phyloP scores from a whole-genome alignment of 2,329 filamentous ascomycete species.

The Aspergillus calidoustus region DNA sequence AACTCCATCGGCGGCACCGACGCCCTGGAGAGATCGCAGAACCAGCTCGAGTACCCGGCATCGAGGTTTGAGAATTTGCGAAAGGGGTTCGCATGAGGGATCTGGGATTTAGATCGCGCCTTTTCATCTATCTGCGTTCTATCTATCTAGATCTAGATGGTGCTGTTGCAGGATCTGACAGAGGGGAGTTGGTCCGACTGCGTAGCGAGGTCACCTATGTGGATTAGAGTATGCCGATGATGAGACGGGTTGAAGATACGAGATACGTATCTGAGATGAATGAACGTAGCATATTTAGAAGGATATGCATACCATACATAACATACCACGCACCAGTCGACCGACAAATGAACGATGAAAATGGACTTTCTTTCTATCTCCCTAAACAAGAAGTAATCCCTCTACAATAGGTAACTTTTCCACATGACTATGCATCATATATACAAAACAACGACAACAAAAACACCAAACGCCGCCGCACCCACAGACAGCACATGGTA shows the following conservation, averaged over 20 bases:
- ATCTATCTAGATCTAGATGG: background rate
- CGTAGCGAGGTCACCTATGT: background rate
- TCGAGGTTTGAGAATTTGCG: slow-evolving; percentile 20
- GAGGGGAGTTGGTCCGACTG: background rate
- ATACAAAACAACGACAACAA: background rate
- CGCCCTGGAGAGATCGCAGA: slow-evolving; percentile 13
- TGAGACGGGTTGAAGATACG: background rate
- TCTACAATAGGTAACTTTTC: background rate
- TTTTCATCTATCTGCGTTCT: background rate
- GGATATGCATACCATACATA: too few species aligned
- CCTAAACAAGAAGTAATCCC: background rate
- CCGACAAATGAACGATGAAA: too few species aligned
- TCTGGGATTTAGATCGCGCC: too few species aligned
- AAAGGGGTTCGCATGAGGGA: slow-evolving; percentile 6
- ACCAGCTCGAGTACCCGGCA: slow-evolving; percentile 18
- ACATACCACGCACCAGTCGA: too few species aligned
- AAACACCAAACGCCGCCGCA: background rate
- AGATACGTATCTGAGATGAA: background rate
- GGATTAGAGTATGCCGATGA: background rate
- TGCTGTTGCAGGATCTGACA: background rate
- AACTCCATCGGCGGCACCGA: slow-evolving; percentile 8
- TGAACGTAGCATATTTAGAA: background rate
- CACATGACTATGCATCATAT: background rate
- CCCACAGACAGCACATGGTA: background rate
- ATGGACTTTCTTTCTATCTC: too few species aligned